These are phyloP conservation scores for Aspergillus udagawae DNA, from an alignment of 2,329 filamentous ascomycete genomes.

Conservation along the genomic window DNA sequence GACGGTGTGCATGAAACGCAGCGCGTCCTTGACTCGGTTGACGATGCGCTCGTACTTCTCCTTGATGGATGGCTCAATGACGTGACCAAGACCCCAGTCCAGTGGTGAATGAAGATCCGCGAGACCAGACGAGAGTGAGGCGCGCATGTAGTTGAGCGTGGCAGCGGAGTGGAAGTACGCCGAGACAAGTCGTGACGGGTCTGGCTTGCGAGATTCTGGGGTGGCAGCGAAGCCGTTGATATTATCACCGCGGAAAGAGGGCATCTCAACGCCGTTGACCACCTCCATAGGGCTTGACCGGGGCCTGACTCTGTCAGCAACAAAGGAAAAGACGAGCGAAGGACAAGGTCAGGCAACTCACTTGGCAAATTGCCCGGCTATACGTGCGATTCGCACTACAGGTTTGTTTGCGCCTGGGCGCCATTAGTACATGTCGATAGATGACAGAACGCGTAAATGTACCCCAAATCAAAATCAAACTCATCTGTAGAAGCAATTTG, in stretches of 20 bases:
- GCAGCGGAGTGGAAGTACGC: slow-evolving; percentile 96
- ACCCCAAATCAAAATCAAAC: slow-evolving; percentile 87
- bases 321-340: neutral
- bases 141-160: slow-evolving; percentile 88
- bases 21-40: slow-evolving; percentile 78
- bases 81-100: slow-evolving; percentile 92
- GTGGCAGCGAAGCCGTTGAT: slow-evolving; percentile 74
- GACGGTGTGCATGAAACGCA: slow-evolving; percentile 91
- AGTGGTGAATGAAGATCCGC: slow-evolving; percentile 90
- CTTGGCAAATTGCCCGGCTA: slow-evolving; percentile 97
- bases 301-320: slow-evolving; percentile 45
- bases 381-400: slow-evolving; percentile 89
- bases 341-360: slow-evolving; percentile 13
- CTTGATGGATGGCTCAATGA: slow-evolving; percentile 77
- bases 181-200: slow-evolving; percentile 77
- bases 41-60: slow-evolving; percentile 84
- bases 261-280: slow-evolving; percentile 73
- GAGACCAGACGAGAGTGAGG: slow-evolving; percentile 78
- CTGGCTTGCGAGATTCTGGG: slow-evolving; percentile 69
- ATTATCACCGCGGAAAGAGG: slow-evolving; percentile 92
- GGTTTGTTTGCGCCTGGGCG: slow-evolving; percentile 58
- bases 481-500: slow-evolving; percentile 96
- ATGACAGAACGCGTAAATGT: slow-evolving; percentile 37
- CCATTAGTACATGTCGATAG: neutral
- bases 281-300: slow-evolving; percentile 83